Evolutionary conservation across 2,329 filamentous ascomycete species (phyloP).

Genomic region (Scedosporium minutisporum): DNA sequence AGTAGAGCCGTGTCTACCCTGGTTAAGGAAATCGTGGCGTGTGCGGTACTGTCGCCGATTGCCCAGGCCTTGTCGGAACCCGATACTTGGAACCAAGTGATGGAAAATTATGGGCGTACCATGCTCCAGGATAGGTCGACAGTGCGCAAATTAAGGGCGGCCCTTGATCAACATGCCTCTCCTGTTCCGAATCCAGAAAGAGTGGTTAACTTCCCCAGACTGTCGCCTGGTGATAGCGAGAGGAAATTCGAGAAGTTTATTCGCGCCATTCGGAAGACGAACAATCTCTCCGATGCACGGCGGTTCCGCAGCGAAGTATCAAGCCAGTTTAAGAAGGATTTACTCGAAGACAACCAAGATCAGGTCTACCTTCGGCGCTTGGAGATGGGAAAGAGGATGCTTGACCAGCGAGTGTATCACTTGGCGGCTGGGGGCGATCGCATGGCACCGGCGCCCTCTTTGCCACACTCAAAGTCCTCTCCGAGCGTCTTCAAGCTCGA

Average conservation of each 20-base stretch:
- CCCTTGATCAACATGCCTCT: conserved; percentile 86
- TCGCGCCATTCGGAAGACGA: conserved; percentile 75
- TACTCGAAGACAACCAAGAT: conserved; percentile 68
- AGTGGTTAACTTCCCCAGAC: conserved; percentile 63
- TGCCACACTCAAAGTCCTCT: conserved; percentile 16
- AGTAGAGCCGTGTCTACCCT: conserved; percentile 75
- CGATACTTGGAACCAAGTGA: conserved; percentile 94
- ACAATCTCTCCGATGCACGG: conserved; percentile 85
- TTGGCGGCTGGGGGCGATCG: conserved; percentile 57
- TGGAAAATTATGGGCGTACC: conserved; percentile 78
- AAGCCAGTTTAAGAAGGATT: conserved; percentile 82
- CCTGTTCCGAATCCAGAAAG: conserved; percentile 59
- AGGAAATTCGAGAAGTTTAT: conserved; percentile 92
- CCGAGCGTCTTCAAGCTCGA: conserved; percentile 53
- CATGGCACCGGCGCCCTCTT: conserved; percentile 14
- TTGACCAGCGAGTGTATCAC: conserved; percentile 82
- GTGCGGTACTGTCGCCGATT: conserved; percentile 77
- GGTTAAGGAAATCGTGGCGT: conserved; percentile 82
- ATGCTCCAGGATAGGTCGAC: conserved; percentile 93
- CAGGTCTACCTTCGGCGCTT: conserved; percentile 78
- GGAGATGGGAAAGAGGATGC: conserved; percentile 80
- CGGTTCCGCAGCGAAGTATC: conserved; percentile 86
- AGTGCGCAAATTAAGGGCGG: conserved; percentile 81
- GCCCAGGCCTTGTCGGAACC: conserved; percentile 77
- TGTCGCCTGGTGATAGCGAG: conserved; percentile 77